These are phyloP conservation scores for Trametes hirsuta DNA, from an alignment of 1,284 basidiomycete genomes.

Conservation along the genomic window DNA sequence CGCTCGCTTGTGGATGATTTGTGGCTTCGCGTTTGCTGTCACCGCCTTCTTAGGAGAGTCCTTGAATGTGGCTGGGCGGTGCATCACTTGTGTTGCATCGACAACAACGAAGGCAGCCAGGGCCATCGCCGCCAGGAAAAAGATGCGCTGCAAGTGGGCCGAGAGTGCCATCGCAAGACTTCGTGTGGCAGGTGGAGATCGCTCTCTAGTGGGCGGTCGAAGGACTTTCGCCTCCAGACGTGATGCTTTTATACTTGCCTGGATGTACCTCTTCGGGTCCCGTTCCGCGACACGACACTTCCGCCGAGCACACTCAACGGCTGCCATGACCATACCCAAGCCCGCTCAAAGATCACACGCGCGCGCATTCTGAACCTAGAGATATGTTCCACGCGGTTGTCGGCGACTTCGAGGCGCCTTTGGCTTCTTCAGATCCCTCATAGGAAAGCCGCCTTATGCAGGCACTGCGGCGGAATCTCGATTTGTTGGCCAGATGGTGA, in stretches of 20 bases:
- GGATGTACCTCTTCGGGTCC: neutral
- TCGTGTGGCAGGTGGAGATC: constrained; percentile 1
- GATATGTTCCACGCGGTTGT: constrained; percentile 18
- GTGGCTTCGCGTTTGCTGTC: constrained; percentile 43
- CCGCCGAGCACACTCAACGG: neutral
- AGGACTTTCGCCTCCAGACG: neutral
- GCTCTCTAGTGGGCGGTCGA: constrained; percentile 5
- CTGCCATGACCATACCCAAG: constrained; percentile 1
- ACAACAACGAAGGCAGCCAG: constrained; percentile 32
- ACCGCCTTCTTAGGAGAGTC: constrained; percentile 41
- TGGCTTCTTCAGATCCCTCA: constrained; percentile 2
- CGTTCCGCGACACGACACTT: neutral
- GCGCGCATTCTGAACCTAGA: neutral
- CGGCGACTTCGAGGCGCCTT: constrained; percentile 1
- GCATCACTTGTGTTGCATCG: constrained; percentile 59
- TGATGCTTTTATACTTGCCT: constrained; percentile 8
- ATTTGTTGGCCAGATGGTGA: constrained; percentile 6
- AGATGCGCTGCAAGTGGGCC: constrained; percentile 22
- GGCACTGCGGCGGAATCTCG: constrained; percentile 7
- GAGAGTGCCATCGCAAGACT: constrained; percentile 26
- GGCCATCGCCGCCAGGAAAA: constrained; percentile 25
- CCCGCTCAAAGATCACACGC: constrained; percentile 1
- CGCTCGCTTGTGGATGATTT: constrained; percentile 50
- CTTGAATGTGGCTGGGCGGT: constrained; percentile 53
- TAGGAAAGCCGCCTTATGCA: constrained; percentile 1